Evolutionary conservation across 2,329 filamentous ascomycete species (phyloP), one percentile per base, ranked within the genome.

Genomic region (Calonectria leucothoes): DNA sequence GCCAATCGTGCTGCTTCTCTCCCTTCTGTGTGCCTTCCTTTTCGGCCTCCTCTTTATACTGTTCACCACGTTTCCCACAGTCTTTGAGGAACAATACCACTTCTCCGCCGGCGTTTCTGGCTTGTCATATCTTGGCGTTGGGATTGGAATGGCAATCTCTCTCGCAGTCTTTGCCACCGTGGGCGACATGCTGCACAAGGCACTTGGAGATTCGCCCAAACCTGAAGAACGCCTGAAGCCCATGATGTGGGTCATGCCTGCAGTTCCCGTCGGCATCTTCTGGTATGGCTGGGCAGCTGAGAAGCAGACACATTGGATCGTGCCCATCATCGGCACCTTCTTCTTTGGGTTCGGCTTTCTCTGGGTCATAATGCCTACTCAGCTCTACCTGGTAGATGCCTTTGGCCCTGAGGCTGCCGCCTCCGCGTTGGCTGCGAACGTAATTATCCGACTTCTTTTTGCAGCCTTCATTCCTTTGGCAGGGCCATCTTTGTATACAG

Each of bases 391-490:
- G 49, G 77, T 82, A n/a, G 77, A 79, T 31, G 75, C 75, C n/a
- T 80, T 77, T 63, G 74, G 72, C 15, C 31, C 71, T 3, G 76
- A 74, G 27, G 78, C 78, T 66, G 78, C 79, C 0, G 79, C 79
- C 10, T 79, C 76, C 23, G 79, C 77, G 6, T 61, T 80, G 12
- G 78, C 74, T 31, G 77, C 78, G 5, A 77, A 75, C 37, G 57
- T 75, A 15, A 37, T 81, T 23, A 45, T 77, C 2, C 86, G 93
- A 27, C 90, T 87, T 29, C 85, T 88, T 11, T 92, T 92, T 79
- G 93, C 90, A 20, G 92, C 91, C 12, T 83, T 89, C 0, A 87
- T 92, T 35, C 90, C 91, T 1, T 82, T 92, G 7, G 91, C 90
- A 23, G 91, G 90, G 0, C 84, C 85, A 6, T 82, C 84, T 35